These are phyloP conservation scores for Samsoniella hepiali DNA, from an alignment of 2,329 filamentous ascomycete species.

Conservation along the genomic window DNA sequence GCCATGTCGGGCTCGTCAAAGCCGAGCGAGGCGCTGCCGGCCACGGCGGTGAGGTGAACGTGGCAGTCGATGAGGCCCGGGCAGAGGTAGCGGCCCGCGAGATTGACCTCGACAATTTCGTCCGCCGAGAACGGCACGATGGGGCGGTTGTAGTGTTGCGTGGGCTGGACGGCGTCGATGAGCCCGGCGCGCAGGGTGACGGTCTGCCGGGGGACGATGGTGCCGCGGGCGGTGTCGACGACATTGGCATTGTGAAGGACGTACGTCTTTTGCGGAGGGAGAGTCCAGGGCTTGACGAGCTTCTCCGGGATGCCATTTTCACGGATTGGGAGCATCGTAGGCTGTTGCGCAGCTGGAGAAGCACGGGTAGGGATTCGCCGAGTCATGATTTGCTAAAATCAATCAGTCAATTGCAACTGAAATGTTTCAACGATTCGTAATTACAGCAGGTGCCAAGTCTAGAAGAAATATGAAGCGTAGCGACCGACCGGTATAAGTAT, in stretches of 20 bases:
- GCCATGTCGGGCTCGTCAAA: constrained; percentile 30
- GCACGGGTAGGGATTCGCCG: neutral
- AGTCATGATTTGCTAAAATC: neutral
- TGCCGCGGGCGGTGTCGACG: constrained; percentile 38
- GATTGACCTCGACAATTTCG: constrained; percentile 23
- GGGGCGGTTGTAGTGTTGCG: neutral
- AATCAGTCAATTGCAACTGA: neutral
- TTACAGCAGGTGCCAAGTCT: neutral
- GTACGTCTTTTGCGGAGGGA: constrained; percentile 31
- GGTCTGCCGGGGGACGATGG: constrained; percentile 26
- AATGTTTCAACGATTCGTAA: neutral
- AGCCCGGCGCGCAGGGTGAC: constrained; percentile 36
- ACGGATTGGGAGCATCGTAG: neutral
- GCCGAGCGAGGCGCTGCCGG: constrained; percentile 28
- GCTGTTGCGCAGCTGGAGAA: neutral
- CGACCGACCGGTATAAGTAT: neutral
- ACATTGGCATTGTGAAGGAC: constrained; percentile 43
- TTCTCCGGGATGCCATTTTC: constrained; percentile 18
- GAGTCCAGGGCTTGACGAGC: constrained; percentile 36
- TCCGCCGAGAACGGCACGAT: neutral
- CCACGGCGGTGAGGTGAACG: constrained; percentile 31
- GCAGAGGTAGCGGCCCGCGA: constrained; percentile 30
- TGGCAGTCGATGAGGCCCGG: constrained; percentile 35
- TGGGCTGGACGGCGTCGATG: constrained; percentile 29
- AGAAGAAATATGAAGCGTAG: neutral